Conservation (phyloP, 495 filamentous ascomycete species). For the Neurospora sublineolata region DNA sequence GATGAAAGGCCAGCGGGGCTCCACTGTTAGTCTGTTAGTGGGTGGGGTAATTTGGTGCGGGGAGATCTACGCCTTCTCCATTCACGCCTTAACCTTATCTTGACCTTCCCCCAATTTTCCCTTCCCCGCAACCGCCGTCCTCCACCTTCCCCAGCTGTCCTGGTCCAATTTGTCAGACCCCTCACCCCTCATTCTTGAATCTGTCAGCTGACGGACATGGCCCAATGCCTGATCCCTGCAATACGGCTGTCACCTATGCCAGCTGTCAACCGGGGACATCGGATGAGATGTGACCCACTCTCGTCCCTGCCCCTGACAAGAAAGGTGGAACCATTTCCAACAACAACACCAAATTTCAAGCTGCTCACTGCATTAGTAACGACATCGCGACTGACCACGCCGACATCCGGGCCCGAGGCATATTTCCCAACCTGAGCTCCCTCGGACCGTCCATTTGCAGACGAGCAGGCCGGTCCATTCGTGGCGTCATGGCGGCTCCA, state of each 20-base stretch:
- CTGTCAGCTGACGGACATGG: background rate
- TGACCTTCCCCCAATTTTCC: background rate
- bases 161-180: background rate
- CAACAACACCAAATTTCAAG: background rate
- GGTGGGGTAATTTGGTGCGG: background rate
- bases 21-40: background rate
- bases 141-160: background rate
- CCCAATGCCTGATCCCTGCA: background rate
- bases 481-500: conserved; percentile 2
- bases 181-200: background rate
- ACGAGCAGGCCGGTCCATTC: background rate
- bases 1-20: background rate
- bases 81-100: background rate
- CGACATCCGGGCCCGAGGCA: background rate
- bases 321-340: too few species aligned
- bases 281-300: background rate
- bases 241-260: background rate
- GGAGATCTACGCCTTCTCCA: background rate
- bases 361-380: background rate
- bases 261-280: background rate
- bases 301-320: too few species aligned
- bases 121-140: background rate
- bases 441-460: background rate
- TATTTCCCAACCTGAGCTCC: background rate
- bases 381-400: background rate